A percentile compares a stretch with the other conserved stretches of the same genome.
Conservation (phyloP, 306 rosid species). For the Lupinus albus region DNA sequence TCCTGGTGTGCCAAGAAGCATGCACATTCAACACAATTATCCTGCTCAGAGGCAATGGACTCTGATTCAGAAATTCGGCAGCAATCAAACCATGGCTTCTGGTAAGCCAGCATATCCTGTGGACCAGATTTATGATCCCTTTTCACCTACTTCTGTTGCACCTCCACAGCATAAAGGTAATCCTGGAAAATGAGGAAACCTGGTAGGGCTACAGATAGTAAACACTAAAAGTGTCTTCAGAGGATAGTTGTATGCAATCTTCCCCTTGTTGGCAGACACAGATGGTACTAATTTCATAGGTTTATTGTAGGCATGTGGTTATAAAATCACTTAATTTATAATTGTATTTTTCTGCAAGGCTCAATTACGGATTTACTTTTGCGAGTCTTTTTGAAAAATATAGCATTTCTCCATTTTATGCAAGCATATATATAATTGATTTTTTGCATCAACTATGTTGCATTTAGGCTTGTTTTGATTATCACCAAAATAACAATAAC, state of each 20-base stretch:
- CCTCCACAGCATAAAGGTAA: conserved; percentile 52
- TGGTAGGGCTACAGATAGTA: conserved; percentile 19
- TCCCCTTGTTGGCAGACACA: neutral
- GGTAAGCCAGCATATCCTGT: conserved; percentile 53
- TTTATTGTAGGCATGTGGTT: conserved; percentile 13
- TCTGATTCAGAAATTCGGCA: conserved; percentile 55
- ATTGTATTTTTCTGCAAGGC: conserved; percentile 30
- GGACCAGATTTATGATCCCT: conserved; percentile 94
- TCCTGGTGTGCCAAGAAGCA: conserved; percentile 47
- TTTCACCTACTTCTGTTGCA: conserved; percentile 72
- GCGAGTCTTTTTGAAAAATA: conserved; percentile 10
- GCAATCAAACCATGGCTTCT: conserved; percentile 49
- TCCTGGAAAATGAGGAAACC: conserved; percentile 43
- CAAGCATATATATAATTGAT: neutral
- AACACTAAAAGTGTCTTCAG: neutral
- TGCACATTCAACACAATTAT: conserved; percentile 56
- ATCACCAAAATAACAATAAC: neutral
- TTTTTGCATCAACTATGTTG: conserved; percentile 13
- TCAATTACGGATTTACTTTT: conserved; percentile 12
- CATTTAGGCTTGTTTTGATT: conserved; percentile 13
- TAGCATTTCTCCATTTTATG: conserved; percentile 4
- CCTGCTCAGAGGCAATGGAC: conserved; percentile 44
- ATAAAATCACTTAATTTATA: conserved; percentile 21
- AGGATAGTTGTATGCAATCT: no score
- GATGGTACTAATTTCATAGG: conserved; percentile 26